Base-by-base conservation (phyloP, 352 stramenopile genomes). In the Globisporangium echinulatum region DNA sequence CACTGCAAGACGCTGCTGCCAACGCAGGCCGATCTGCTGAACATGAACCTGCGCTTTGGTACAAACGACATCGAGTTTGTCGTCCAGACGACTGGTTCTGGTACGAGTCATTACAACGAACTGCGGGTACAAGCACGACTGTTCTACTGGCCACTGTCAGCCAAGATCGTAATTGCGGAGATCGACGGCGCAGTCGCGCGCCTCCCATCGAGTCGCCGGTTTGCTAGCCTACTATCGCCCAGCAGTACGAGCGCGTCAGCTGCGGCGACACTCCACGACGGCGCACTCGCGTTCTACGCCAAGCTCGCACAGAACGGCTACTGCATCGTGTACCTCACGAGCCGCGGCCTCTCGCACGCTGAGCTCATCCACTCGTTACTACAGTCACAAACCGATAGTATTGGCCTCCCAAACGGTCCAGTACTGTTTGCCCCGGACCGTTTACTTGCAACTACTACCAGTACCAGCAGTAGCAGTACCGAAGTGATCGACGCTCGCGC, bases 141-240 rank as follows among this genome's bases (percentile, higher is more conserved):
- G 42, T 94, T 82, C 58, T 52, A 94, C 40, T 96, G 82, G 83
- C 74, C 77, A 40, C 69, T 83, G 6, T 79, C 77, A 0, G 65
- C 79, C 25, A 90, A 90, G 58, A 69, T 96, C 48, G 80, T 96
- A 2, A 82, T 95, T 46, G 82, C 74, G 5, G 84, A 96, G 47
- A 78, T 95, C 42, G 87, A 96, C 62, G 82, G 84, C 19, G 85
- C 85, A 0, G 86, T 94, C 63, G 79, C 77, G 0, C 74, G 72
- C 36, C 64, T 59, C 9, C 68, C 70, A 6, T 71, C 70, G 2
- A 74, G 65, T 0, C 65, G 81, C 40, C 61, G 68, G 49, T 66
- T 77, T 38, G 69, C 61, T 8, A 51, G 47, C 1, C 49, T 80
- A 3, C 42, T 80, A 7, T 56, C 71, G 1, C 71, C 67, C 25